Evolutionary conservation across 345 rosid genomes (phyloP), one percentile per base, ranked within the genome.

Genomic region (Hypericum perforatum): DNA sequence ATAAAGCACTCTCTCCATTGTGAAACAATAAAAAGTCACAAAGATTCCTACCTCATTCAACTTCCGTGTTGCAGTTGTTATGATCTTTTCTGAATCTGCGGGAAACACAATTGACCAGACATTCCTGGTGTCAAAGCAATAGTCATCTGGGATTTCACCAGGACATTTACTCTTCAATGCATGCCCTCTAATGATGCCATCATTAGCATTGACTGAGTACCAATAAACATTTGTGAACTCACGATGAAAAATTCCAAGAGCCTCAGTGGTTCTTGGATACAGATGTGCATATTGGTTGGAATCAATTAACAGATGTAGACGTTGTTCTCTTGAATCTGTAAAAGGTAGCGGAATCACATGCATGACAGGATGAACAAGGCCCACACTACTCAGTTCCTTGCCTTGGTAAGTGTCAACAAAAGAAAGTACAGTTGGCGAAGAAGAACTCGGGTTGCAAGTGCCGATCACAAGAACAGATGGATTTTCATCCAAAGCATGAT

Each of bases 101-200:
- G 99, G 99, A 68, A 94, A 86, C 16, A 89, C 84, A 66, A 94
- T 60, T 37, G 95, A 89, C 99, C 99, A 94, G 45, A 84, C 76
- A 41, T 81, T 80, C 68, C 76, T 72, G 55, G 84, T 68, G 49
- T 77, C 86, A 71, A 85, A 94, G 74, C 94, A 82, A 81, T 76
- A 89, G 51, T 82, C 80, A 71, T 80, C 91, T 15, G 77, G 68
- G 43, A 47, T 76, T 64, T 79, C 73, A 57, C 74, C 77, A 65
- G 62, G 29, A 56, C 86, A 78, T 41, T 73, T 77, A 64, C 78
- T 62, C 75, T 84, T 80, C 70, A 84, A 67, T 41, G 58, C 89
- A 71, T 79, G 79, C 45, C 99, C 99, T 76, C 75, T 81, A 61
- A 94, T 80, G 53, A 84, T 72, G 54, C 87, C 82, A 38, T 68